Base-by-base conservation (phyloP, 2,329 filamentous ascomycete species). In the Aspergillus niger region DNA sequence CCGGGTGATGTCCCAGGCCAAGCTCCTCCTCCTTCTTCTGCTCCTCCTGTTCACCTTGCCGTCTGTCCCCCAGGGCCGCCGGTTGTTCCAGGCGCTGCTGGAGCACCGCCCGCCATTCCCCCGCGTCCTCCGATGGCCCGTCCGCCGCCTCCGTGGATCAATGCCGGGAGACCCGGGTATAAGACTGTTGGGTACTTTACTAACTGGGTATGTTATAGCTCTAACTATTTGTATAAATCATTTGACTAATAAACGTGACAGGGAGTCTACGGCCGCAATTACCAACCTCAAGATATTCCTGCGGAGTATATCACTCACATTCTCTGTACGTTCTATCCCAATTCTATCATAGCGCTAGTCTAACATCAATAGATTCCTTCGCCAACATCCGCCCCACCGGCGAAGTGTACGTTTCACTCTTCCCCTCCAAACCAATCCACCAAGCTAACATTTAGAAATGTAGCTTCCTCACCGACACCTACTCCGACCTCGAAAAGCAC, bases 221-320 rank as follows among this genome's bases (percentile, higher is more conserved):
- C 2, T 2, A 20, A 2, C 20, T 20, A 20, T 20, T 20, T 20
- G 20, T 20, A 20, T 20, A 20, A 20, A 20, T 20, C 20, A 20
- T 20, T 20, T n/a, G 13, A 22, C 28, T 48, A 32, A 10, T 28
- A 41, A 30, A 47, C 26, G 50, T 47, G 52, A 10, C 48, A 82
- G 91, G 91, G 90, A 65, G 93, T 96, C 67, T 97, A 97, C 76
- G 91, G 82, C 43, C 87, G 93, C 58, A 90, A 94, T 70, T 90
- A 94, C 73, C 85, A 87, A n/a, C 92, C 93, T 0, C 90, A 96
- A 72, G 87, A 96, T 72, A 84, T 97, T 5, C 91, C 91, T 0
- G 88, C 84, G 3, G 85, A 92, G 59, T 89, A 91, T 58, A 84
- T 97, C 47, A 97, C 93, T 0, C 94, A 98, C 72, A 79, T 97